These are phyloP conservation scores for Aspergillus ellipticus DNA, from an alignment of 495 filamentous ascomycete species.

Conservation along the genomic window DNA sequence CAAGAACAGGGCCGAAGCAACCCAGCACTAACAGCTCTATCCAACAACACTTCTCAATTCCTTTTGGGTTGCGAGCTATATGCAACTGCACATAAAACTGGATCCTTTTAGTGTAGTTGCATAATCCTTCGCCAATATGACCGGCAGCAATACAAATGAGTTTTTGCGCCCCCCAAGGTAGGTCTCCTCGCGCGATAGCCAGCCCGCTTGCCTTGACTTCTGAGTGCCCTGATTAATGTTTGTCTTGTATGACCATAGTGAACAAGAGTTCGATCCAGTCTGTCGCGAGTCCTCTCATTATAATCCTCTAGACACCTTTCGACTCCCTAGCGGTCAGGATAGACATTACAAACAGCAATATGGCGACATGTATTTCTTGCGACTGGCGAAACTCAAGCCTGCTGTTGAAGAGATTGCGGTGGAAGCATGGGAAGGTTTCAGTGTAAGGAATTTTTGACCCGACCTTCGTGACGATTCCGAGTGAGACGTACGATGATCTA, in stretches of 20 bases:
- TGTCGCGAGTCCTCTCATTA: conserved; percentile 60
- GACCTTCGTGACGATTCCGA: not conserved
- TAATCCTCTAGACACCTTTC: conserved; percentile 69
- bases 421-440: conserved; percentile 71
- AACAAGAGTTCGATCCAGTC: conserved; percentile 36
- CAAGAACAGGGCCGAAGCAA: not conserved
- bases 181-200: conserved; percentile 13
- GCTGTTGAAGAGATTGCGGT: conserved; percentile 68
- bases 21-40: conserved; percentile 2
- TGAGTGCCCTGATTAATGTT: conserved; percentile 17
- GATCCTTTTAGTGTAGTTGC: conserved; percentile 1
- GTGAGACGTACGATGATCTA: not conserved
- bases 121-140: conserved; percentile 22
- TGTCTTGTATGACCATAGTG: conserved; percentile 19
- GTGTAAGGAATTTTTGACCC: conserved; percentile 35
- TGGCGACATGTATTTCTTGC: conserved; percentile 94
- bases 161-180: conserved; percentile 40
- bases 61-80: not conserved
- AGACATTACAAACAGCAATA: conserved; percentile 92
- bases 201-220: not conserved
- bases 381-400: conserved; percentile 83
- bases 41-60: not conserved
- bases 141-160: conserved; percentile 20
- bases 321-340: conserved; percentile 61
- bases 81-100: not conserved